Evolutionary conservation across 208 protist species (phyloP), one percentile per base, ranked within the genome.

Genomic region (Leishmania braziliensis): DNA sequence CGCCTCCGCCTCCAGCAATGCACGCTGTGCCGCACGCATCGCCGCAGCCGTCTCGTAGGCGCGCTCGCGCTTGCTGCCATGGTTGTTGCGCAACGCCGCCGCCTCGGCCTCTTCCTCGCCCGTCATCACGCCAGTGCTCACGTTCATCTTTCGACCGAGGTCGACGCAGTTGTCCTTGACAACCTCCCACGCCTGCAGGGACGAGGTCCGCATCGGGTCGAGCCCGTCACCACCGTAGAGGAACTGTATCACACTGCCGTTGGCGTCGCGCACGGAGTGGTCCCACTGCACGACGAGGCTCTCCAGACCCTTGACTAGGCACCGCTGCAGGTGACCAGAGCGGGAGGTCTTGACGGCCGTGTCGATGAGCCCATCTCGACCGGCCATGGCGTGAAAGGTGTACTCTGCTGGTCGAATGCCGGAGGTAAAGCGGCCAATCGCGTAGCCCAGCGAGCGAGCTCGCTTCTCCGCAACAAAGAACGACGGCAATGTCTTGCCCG

Each of bases 381-480:
- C 99, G 39, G 99, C 99, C 99, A 99, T 99, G 88, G 98, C 98
- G 92, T 99, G 99, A 90, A 99, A 99, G 63, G 98, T 99, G 90
- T 99, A 99, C 88, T 99, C 97, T 68, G 98, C 96, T 46, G 99
- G 99, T 5, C 96, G 93, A n/a, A 99, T 98, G 75, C 99, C 99
- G 14, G 99, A 99, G n/a, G 99, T 93, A 86, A 99, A 99, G 71
- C 99, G 86, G 39, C 96, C 96, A 66, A 95, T 93, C 9, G 96
- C 96, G 81, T 95, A 99, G 48, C 97, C 97, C 86, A 95, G 94
- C 9, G 95, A 97, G 46, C 91, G 90, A 56, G 94, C 88, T 36
- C 95, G 85, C 71, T 87, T 80, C 84, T 97, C 92, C 69, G 91
- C 84, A 26, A 89, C 79, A 77, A 96, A 95, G 86, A 99, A 95